Evolutionary conservation across 2,329 filamentous ascomycete species (phyloP), one percentile per base, ranked within the genome.

Genomic region (Cryphonectria nitschkei): DNA sequence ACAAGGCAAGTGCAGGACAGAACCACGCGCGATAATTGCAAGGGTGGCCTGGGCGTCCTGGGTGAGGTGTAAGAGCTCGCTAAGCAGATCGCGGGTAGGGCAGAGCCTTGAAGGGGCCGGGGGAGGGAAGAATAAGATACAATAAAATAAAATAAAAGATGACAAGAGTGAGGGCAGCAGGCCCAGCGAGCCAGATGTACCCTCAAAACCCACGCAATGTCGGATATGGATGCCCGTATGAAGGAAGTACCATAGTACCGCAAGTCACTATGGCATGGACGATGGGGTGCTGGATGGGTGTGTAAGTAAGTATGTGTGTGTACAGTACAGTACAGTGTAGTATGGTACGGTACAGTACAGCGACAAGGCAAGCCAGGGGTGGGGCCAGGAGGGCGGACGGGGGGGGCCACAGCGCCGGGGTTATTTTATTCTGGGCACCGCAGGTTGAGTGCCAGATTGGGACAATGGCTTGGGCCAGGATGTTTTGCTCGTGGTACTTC

Each of bases 101-200:
- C 50, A 62, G 58, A 60, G 60, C 32, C 14, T 37, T 56, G 43
- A 13, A 54, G 29, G 34, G 54, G 65, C 37, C 37, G 54, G 65
- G 19, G 56, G n/a, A n/a, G 37, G 19, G 32, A 39, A 43, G 43
- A 60, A 46, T 50, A 50, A 50, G 22, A 50, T 50, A 50, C 34
- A 69, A 46, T 32, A 62, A 29, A 32, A 54, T 39, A 43, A 13
- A 67, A 34, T 16, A 61, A 63, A 39, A 32, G 61, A 29, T 64
- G 61, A 64, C 61, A 64, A 62, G n/a, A 63, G 46, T 50, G 46
- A 43, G 41, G 34, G 34, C 34, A 39, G 19, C 22, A 43, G 61
- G 26, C n/a, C 61, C 61, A 63, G 26, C 61, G 37, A 22, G 64
- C 56, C 65, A 71, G 56, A 61, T 71, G 70, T 32, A 68, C 61